Percentiles rank a stretch among this genome's conserved stretches.
phyloP scores from a whole-genome alignment of 345 rosid genomes.

The Hibiscus syriacus region DNA sequence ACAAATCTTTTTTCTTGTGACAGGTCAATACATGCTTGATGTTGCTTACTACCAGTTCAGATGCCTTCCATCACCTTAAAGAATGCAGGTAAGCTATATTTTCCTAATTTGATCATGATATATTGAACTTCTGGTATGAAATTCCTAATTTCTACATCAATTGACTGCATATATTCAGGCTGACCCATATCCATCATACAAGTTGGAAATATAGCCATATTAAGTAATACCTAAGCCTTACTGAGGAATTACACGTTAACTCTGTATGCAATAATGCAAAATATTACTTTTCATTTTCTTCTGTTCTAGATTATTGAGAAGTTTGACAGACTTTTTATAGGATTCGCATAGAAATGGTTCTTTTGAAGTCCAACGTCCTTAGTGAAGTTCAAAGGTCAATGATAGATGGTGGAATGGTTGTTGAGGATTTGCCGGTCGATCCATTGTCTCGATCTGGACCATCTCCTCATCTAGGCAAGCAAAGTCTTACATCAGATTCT shows the following conservation, averaged over 20 bases:
- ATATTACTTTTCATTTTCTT: background rate
- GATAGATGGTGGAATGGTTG: conserved; percentile 87
- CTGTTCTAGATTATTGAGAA: background rate
- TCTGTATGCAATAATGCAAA: background rate
- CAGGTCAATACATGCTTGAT: conserved; percentile 89
- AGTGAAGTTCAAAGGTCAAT: conserved; percentile 82
- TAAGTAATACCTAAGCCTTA: background rate
- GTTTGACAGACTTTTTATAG: conserved; percentile 33
- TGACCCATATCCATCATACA: background rate
- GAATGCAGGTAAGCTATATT: conserved; percentile 70
- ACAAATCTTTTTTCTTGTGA: conserved; percentile 15
- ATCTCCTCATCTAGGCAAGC: conserved; percentile 38
- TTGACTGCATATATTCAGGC: background rate
- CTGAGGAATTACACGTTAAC: background rate
- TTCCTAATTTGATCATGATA: background rate
- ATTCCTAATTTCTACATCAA: conserved; percentile 9
- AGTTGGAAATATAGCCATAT: conserved; percentile 4
- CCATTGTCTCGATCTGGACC: conserved; percentile 44
- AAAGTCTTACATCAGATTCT: conserved; percentile 32
- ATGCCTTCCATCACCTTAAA: conserved; percentile 92
- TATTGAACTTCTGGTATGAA: background rate
- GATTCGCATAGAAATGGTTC: conserved; percentile 69
- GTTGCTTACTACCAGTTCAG: conserved; percentile 91
- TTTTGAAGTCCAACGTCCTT: conserved; percentile 82
- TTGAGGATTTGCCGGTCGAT: conserved; percentile 78